Conservation (phyloP, 2,329 filamentous ascomycete species). For the Lachnellula occidentalis region DNA sequence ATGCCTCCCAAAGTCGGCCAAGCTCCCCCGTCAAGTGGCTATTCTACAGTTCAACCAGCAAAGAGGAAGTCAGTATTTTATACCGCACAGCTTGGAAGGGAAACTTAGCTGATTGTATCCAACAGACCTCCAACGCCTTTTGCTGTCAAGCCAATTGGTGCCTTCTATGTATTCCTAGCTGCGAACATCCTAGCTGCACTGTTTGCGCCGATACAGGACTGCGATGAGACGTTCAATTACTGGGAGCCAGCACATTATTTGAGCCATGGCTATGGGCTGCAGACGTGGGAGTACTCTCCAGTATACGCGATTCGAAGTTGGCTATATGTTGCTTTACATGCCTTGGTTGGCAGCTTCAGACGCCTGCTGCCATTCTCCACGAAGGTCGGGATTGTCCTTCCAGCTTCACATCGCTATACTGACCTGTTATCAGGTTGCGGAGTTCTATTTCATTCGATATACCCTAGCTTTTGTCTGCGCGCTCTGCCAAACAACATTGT, state of each 20-base stretch:
- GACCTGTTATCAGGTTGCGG: constrained; percentile 42
- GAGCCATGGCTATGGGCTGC: constrained; percentile 83
- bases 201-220: constrained; percentile 91
- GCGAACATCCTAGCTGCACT: constrained; percentile 71
- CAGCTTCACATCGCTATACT: constrained; percentile 1
- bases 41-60: constrained; percentile 8
- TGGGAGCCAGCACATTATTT: constrained; percentile 97
- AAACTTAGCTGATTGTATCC: constrained; percentile 14
- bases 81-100: too few species aligned
- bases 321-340: constrained; percentile 81
- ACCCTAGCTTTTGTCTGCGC: constrained; percentile 72
- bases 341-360: constrained; percentile 61
- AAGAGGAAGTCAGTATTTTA: constrained; percentile 23
- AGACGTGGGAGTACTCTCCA: constrained; percentile 98
- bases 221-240: constrained; percentile 98
- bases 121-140: constrained; percentile 45
- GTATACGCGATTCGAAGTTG: constrained; percentile 93
- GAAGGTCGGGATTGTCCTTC: constrained; percentile 40
- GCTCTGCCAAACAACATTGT: constrained; percentile 75
- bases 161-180: constrained; percentile 74
- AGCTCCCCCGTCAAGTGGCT: constrained; percentile 3
- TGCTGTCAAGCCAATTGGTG: constrained; percentile 64
- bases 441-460: constrained; percentile 86
- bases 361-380: constrained; percentile 56
- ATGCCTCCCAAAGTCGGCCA: constrained; percentile 36